Evolutionary conservation across 768 basidiomycete species (phyloP).

Genomic region (Termitomyces sp.): DNA sequence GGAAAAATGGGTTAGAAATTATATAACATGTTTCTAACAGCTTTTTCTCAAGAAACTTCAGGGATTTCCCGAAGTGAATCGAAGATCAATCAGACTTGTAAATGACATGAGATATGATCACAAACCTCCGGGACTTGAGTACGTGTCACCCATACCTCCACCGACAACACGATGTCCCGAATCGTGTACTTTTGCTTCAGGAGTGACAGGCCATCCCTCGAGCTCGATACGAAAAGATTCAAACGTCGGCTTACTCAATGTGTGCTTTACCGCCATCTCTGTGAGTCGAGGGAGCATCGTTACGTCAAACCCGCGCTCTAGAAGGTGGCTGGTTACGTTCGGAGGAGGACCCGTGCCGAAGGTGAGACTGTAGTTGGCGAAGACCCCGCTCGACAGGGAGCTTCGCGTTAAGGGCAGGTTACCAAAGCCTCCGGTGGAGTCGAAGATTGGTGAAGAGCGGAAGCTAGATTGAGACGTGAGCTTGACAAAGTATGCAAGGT

Average conservation of each 20-base stretch:
- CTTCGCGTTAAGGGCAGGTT: slow-evolving; percentile 25
- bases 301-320: slow-evolving; percentile 27
- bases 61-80: no score
- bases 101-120: no score
- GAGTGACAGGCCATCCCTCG: slow-evolving; percentile 27
- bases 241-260: slow-evolving; percentile 18
- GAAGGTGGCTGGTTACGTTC: slow-evolving; percentile 24
- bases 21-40: no score
- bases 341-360: slow-evolving; percentile 28
- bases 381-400: slow-evolving; percentile 28
- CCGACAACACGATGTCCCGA: slow-evolving; percentile 30
- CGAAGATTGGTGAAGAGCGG: slow-evolving; percentile 28
- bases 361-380: slow-evolving; percentile 26
- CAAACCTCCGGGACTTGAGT: slow-evolving; percentile 35
- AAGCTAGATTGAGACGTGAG: slow-evolving; percentile 19
- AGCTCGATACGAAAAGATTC: slow-evolving; percentile 31
- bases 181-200: slow-evolving; percentile 26
- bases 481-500: background rate
- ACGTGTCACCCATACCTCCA: slow-evolving; percentile 28
- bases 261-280: slow-evolving; percentile 15
- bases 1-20: no score
- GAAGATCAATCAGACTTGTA: no score
- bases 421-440: slow-evolving; percentile 31
- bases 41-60: no score
- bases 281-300: slow-evolving; percentile 14